Base-by-base conservation (phyloP, 1,139 yeast genomes). In the Kurtzmaniella quercitrusa region DNA sequence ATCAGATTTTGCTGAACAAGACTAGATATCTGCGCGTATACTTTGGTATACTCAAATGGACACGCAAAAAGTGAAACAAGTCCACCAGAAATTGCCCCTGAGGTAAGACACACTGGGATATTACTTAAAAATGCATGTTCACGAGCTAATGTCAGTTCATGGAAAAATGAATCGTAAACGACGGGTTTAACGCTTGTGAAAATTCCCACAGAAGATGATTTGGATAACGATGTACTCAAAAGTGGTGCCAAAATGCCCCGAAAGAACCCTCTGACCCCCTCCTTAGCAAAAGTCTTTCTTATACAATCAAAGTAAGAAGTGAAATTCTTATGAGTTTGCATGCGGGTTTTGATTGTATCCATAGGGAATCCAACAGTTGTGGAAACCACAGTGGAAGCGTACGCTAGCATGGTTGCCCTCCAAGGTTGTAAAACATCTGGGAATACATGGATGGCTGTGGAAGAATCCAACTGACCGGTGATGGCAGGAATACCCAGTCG, bases 1-100 rank as follows among this genome's bases (percentile, higher is more conserved):
- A 44, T 38, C 36, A 55, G 57, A 41, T 48, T 60, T 43, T 42
- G 48, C 48, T 71, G 70, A 38, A 76, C 73, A 54, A 80, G 57
- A 46, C 75, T 56, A 52, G 80, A 69, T 52, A 88, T 76, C 59
- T 88, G 96, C 35, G 93, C 84, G 47, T 84, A 87, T 6, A 88
- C 72, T 57, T 88, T 88, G 40, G 93, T 82, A 59, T 86, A 80
- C 59, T 88, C 96, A 58, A 88, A 88, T 0, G 96, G 96, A 53
- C 93, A 84, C 2, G 94, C 87, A 57, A 85, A 77, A 4, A 78
- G 41, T 2, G 89, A 75, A 12, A 84, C 82, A 1, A 74, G 67
- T 2, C 78, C 77, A 2, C 95, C 95, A 0, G 94, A 80, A 1
- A 78, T 50, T 5, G 75, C 63, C 1, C 95, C 96, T 0, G 94